Percentiles rank a stretch among this genome's conserved stretches.
phyloP scores from a whole-genome alignment of 148 eudicot species.

The Rhododendron kiyosumense region DNA sequence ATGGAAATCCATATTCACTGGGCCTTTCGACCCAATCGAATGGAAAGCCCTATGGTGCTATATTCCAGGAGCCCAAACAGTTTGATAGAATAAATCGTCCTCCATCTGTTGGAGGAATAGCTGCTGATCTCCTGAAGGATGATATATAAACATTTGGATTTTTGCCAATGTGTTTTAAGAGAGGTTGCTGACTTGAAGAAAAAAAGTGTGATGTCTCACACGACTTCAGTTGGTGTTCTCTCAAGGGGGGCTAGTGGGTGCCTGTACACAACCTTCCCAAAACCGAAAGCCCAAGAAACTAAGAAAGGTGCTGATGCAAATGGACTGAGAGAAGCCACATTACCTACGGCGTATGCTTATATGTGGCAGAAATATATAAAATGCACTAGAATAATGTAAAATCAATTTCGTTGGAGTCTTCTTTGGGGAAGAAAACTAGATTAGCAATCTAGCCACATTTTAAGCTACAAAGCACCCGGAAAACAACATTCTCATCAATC shows the following conservation, averaged over 20 bases:
- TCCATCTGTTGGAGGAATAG: not conserved
- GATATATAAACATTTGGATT: not conserved
- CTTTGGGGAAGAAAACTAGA: not conserved
- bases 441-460: not conserved
- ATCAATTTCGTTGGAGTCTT: not conserved
- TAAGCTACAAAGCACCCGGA: not conserved
- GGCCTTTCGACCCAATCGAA: not conserved
- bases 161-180: not conserved
- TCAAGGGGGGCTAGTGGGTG: not conserved
- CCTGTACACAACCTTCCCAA: not conserved
- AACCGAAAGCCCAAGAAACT: not conserved
- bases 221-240: not conserved
- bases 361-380: not conserved
- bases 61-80: not conserved
- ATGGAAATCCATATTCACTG: not conserved
- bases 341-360: not conserved
- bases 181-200: not conserved
- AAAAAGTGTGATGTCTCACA: not conserved
- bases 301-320: constrained; percentile 1
- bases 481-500: not conserved
- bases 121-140: not conserved
- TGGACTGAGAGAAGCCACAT: not conserved
- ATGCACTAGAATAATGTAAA: not conserved
- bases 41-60: not conserved
- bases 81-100: not conserved